Evolutionary conservation across 345 rosid species (phyloP).

Genomic region (Limnanthes douglasii): DNA sequence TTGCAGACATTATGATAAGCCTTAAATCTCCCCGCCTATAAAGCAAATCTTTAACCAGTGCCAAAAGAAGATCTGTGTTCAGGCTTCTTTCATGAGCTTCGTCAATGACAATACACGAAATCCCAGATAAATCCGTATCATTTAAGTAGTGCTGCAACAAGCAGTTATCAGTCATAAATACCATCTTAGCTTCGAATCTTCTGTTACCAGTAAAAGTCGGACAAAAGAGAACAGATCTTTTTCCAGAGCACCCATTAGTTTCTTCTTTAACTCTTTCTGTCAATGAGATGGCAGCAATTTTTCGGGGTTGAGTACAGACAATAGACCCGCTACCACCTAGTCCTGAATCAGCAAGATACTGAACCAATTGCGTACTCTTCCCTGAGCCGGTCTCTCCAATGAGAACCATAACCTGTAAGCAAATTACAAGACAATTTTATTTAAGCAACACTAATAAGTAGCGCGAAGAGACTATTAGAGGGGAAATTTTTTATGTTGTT

Average conservation of each 20-base stretch:
- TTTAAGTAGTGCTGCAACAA: constrained; percentile 61
- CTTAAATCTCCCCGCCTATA: constrained; percentile 37
- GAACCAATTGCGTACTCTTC: constrained; percentile 87
- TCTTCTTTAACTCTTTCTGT: constrained; percentile 67
- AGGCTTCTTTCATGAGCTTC: constrained; percentile 98
- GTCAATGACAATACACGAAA: constrained; percentile 71
- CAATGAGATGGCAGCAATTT: constrained; percentile 69
- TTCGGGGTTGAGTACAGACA: constrained; percentile 85
- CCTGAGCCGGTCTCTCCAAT: constrained; percentile 97
- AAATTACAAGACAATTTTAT: no score
- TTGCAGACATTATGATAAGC: constrained; percentile 92
- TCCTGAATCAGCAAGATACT: constrained; percentile 84
- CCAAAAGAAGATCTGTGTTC: constrained; percentile 84
- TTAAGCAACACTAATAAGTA: no score
- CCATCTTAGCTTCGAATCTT: constrained; percentile 35
- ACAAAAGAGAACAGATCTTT: constrained; percentile 27
- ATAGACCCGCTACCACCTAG: constrained; percentile 36
- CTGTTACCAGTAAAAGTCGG: constrained; percentile 51
- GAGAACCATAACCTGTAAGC: constrained; percentile 49
- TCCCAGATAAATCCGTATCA: constrained; percentile 48
- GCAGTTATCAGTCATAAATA: constrained; percentile 77
- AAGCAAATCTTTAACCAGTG: constrained; percentile 49
- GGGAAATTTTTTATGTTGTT: background rate
- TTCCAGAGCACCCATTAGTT: constrained; percentile 52
- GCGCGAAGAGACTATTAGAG: no score